Evolutionary conservation across 1,284 basidiomycete species (phyloP).

Genomic region (Moniliophthora roreri): DNA sequence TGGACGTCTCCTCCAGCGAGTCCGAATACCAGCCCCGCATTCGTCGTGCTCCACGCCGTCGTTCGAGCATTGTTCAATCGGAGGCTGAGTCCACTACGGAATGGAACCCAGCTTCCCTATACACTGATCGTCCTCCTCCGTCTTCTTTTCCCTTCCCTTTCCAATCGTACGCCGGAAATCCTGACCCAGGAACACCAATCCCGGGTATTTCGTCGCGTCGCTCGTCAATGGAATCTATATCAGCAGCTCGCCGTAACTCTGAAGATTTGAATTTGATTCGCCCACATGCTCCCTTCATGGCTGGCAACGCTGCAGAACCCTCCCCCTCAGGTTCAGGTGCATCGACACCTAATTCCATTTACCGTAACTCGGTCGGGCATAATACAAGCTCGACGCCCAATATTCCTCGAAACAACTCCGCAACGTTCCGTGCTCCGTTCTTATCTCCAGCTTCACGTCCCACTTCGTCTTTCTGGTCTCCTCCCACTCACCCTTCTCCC

Average conservation of each 20-base stretch:
- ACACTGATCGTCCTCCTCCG: slow-evolving; percentile 34
- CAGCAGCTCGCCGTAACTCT: slow-evolving; percentile 18
- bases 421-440: slow-evolving; percentile 67
- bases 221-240: slow-evolving; percentile 22
- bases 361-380: slow-evolving; percentile 47
- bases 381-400: slow-evolving; percentile 5
- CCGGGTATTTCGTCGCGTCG: slow-evolving; percentile 32
- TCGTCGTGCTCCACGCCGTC: neutral
- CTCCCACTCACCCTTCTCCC: slow-evolving; percentile 41
- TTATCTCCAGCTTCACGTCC: slow-evolving; percentile 67
- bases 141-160: slow-evolving; percentile 53
- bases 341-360: slow-evolving; percentile 36
- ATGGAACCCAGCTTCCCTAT: slow-evolving; percentile 2
- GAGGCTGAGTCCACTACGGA: neutral
- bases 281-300: slow-evolving; percentile 52
- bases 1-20: too few relatives aligned
- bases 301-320: slow-evolving; percentile 2
- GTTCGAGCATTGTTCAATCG: neutral
- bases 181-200: slow-evolving; percentile 46
- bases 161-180: slow-evolving; percentile 61
- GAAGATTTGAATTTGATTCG: slow-evolving; percentile 19
- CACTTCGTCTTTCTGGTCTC: slow-evolving; percentile 57
- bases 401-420: slow-evolving; percentile 35
- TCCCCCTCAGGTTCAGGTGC: slow-evolving; percentile 22
- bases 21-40: too few relatives aligned